Evolutionary conservation across 2,329 filamentous ascomycete genomes (phyloP).

Genomic region (Tolypocladium tundrense): DNA sequence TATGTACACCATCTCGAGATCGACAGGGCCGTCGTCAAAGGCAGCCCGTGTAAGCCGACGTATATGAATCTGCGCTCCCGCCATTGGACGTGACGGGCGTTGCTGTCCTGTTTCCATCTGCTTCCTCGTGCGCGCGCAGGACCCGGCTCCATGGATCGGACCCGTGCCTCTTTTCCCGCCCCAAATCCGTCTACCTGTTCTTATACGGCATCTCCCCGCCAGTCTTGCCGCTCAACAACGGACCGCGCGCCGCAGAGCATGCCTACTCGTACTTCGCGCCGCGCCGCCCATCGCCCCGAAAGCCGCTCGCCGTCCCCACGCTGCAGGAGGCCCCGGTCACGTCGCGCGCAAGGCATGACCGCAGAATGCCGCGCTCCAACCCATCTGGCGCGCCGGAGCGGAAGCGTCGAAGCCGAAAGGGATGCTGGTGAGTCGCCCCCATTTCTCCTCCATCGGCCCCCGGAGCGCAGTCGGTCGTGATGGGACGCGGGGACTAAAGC

Average conservation of each 20-base stretch:
- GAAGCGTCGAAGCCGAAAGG: slow-evolving; percentile 33
- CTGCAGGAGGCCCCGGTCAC: neutral
- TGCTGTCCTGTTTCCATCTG: neutral
- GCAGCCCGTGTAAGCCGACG: neutral
- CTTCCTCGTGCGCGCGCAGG: neutral
- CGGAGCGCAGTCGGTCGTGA: neutral
- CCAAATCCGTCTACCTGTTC: neutral
- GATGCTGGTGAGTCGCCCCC: slow-evolving; percentile 28
- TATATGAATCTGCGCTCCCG: neutral
- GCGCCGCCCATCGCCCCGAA: neutral
- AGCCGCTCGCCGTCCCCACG: neutral
- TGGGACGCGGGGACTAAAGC: neutral
- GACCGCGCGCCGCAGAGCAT: neutral
- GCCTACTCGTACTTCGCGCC: neutral
- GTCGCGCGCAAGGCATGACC: neutral
- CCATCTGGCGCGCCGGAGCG: slow-evolving; percentile 31
- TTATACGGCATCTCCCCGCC: neutral
- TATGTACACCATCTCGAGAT: neutral
- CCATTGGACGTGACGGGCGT: neutral
- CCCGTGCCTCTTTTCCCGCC: neutral
- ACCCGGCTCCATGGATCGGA: neutral
- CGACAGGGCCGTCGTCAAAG: neutral
- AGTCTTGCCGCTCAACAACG: neutral
- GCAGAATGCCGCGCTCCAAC: slow-evolving; percentile 31
- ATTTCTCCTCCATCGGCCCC: neutral